Base-by-base conservation (phyloP, 768 basidiomycete species). In the Paxillus involutus region DNA sequence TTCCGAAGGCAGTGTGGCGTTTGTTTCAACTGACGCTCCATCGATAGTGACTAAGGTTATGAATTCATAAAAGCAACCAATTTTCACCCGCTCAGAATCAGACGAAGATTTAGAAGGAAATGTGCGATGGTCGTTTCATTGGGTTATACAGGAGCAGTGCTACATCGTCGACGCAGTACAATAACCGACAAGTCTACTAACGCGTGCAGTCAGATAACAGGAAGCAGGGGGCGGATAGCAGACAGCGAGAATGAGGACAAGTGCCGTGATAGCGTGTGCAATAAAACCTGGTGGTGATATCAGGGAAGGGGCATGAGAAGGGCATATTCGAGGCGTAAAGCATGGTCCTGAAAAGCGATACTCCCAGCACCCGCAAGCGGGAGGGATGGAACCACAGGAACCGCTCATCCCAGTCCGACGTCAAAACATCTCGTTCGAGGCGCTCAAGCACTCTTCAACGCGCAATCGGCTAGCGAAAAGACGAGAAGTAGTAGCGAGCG, bases 401-500 rank as follows among this genome's bases (percentile, higher is more conserved):
- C 53, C 44, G 51, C 54, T 58, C 52, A 14, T 36, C 52, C 51
- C 61, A 49, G 43, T 26, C 41, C 57, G 44, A 52, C 58, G 48
- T 45, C 58, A 49, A n/a, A n/a, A 45, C 55, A 26, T 52, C 46
- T 44, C 19, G 50, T 36, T 60, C 62, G 3, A 51, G 60, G 56
- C 60, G 56, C 66, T 68, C 65, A 59, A 70, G 55, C 59, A 17
- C 43, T 21, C 59, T 49, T 55, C 68, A 51, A 47, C 59, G 55
- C 36, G 7, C 64, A 58, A 44, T 64, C 72, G 74, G 67, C 76
- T 77, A 66, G 77, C 75, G 72, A 72, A 59, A 58, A 58, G 59
- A 56, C 67, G 59, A 51, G 52, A 39, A 56, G 56, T 47, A 56
- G 56, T 47, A 56, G 69, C 64, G 56, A 66, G 59, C 65, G 36